phyloP scores from a whole-genome alignment of 2,329 filamentous ascomycete species.

The Clonostachys solani region DNA sequence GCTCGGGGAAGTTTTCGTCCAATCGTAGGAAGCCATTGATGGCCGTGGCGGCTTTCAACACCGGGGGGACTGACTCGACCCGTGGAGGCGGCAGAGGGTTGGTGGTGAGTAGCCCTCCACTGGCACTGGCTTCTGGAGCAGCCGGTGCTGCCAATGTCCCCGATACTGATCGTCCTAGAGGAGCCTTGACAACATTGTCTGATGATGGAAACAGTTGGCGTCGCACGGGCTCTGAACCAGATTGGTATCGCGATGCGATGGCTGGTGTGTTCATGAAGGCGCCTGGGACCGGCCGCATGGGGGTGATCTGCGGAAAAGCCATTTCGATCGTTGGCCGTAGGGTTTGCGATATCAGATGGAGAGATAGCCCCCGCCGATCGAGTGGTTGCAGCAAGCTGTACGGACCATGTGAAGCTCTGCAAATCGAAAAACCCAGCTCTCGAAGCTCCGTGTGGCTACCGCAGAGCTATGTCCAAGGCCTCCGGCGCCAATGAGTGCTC shows the following conservation, averaged over 20 bases:
- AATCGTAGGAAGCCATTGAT: slow-evolving; percentile 74
- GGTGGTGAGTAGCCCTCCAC: slow-evolving; percentile 20
- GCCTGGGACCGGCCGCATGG: slow-evolving; percentile 69
- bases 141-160: slow-evolving; percentile 9
- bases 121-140: slow-evolving; percentile 15
- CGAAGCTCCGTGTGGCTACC: too few relatives aligned
- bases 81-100: slow-evolving; percentile 36
- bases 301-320: slow-evolving; percentile 56
- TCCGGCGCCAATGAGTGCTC: background rate
- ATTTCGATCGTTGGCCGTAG: slow-evolving; percentile 27
- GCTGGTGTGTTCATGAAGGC: slow-evolving; percentile 74
- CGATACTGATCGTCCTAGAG: background rate
- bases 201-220: slow-evolving; percentile 43
- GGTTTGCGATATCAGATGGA: background rate
- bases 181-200: slow-evolving; percentile 8
- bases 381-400: background rate
- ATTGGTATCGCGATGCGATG: slow-evolving; percentile 41
- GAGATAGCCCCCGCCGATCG: background rate
- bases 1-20: slow-evolving; percentile 80
- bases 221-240: slow-evolving; percentile 38
- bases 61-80: slow-evolving; percentile 52
- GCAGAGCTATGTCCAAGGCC: too few relatives aligned
- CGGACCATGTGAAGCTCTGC: too few relatives aligned
- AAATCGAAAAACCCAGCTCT: too few relatives aligned
- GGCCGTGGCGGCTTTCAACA: slow-evolving; percentile 76